phyloP scores from a whole-genome alignment of 257 asterid genomes.

The Rehmannia glutinosa region DNA sequence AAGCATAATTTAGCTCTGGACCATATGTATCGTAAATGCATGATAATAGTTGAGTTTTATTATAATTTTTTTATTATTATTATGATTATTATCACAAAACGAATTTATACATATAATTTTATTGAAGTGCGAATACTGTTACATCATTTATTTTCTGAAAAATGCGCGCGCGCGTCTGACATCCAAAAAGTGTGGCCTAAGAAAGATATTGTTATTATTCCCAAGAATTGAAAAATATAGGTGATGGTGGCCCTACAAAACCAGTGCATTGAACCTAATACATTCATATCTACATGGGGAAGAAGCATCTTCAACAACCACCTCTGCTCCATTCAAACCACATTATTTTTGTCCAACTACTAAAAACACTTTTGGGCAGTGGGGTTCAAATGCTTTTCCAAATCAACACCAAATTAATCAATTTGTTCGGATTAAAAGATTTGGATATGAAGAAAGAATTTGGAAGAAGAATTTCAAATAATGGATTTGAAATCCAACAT shows the following conservation, averaged over 20 bases:
- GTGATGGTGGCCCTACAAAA: constrained; percentile 4
- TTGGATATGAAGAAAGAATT: too few species aligned
- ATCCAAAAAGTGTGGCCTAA: not conserved
- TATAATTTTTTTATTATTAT: too few species aligned
- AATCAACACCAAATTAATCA: not conserved
- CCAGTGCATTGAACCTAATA: constrained; percentile 22
- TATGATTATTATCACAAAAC: too few species aligned
- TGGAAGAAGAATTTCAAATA: too few species aligned
- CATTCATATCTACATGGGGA: not conserved
- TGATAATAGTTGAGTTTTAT: too few species aligned
- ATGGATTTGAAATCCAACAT: too few species aligned
- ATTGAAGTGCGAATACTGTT: too few species aligned
- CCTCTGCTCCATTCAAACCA: not conserved
- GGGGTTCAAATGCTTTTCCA: constrained; percentile 8
- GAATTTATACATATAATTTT: too few species aligned
- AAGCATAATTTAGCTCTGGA: too few species aligned
- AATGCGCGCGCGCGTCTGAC: not conserved
- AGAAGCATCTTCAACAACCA: not conserved
- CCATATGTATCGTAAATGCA: too few species aligned
- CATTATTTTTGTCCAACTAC: not conserved
- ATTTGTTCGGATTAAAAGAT: not conserved
- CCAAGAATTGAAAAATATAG: not conserved
- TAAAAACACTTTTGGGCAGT: not conserved
- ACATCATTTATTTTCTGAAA: too few species aligned
- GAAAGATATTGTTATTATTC: not conserved